phyloP scores from a whole-genome alignment of 495 filamentous ascomycete species.

The Penicillium argentinense region DNA sequence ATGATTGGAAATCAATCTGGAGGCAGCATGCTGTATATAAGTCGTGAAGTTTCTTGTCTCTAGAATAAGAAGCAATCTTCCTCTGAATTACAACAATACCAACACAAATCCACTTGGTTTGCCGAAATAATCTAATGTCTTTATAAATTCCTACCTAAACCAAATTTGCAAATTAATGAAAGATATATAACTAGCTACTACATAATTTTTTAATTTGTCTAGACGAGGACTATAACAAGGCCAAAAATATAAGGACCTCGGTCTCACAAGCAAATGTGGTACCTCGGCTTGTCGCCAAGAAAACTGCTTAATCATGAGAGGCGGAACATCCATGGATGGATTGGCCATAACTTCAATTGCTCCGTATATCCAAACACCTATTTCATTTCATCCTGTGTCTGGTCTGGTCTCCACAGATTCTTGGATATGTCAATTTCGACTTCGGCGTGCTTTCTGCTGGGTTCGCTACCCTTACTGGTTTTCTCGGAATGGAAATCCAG shows the following conservation, averaged over 20 bases:
- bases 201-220: not conserved
- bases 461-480: slow-evolving; percentile 12
- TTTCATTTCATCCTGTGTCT: not conserved
- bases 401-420: not conserved
- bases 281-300: not conserved
- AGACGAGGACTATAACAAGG: not conserved
- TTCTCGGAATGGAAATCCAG: slow-evolving; percentile 18
- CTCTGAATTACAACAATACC: too few species aligned
- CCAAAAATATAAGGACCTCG: not conserved
- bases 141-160: not conserved
- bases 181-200: not conserved
- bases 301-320: not conserved
- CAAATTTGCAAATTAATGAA: not conserved
- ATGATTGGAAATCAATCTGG: too few species aligned
- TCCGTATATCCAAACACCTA: not conserved
- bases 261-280: not conserved
- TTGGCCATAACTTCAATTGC: not conserved
- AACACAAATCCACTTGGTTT: not conserved
- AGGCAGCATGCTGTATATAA: too few species aligned
- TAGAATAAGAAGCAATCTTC: too few species aligned
- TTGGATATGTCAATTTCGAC: slow-evolving; percentile 3
- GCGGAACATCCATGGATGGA: too few species aligned
- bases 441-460: slow-evolving; percentile 12
- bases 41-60: too few species aligned
- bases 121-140: not conserved